Percentiles rank a stretch among this genome's conserved stretches.
Conservation (phyloP, 1,284 basidiomycete genomes). For the Somion occarium region DNA sequence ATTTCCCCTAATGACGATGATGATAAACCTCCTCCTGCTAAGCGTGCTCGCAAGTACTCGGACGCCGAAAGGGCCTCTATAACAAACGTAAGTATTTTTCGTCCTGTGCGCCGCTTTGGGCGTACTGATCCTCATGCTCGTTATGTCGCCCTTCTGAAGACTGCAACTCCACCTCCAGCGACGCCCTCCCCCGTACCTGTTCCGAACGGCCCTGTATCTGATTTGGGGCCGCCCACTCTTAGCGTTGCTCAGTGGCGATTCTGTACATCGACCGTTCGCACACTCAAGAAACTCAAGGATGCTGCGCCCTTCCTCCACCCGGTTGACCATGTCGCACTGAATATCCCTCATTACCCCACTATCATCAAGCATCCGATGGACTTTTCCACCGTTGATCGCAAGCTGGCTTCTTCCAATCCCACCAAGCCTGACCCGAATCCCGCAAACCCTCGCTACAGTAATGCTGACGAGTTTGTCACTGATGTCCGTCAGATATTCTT, state of each 20-base stretch:
- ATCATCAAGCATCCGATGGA: slow-evolving; percentile 95
- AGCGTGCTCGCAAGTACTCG: slow-evolving; percentile 51
- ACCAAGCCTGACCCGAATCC: slow-evolving; percentile 67
- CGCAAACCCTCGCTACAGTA: slow-evolving; percentile 68
- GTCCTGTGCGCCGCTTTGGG: slow-evolving; percentile 41
- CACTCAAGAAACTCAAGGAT: slow-evolving; percentile 86
- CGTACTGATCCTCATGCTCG: slow-evolving; percentile 47
- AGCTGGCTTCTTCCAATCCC: slow-evolving; percentile 76
- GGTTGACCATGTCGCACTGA: slow-evolving; percentile 87
- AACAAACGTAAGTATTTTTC: slow-evolving; percentile 56
- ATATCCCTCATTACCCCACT: slow-evolving; percentile 87
- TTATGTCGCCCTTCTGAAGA: slow-evolving; percentile 43
- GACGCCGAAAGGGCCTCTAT: slow-evolving; percentile 50
- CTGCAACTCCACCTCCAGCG: slow-evolving; percentile 60
- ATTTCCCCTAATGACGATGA: slow-evolving; percentile 33
- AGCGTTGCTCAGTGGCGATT: slow-evolving; percentile 76
- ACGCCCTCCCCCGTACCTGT: slow-evolving; percentile 22
- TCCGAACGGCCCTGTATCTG: slow-evolving; percentile 13
- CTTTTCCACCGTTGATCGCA: slow-evolving; percentile 89
- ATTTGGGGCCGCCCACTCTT: slow-evolving; percentile 39
- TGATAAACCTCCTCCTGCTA: slow-evolving; percentile 65
- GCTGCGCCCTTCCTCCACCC: slow-evolving; percentile 80
- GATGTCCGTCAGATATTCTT: slow-evolving; percentile 87
- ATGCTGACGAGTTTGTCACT: slow-evolving; percentile 71
- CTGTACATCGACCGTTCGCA: slow-evolving; percentile 74